A percentile compares a stretch with the other conserved stretches of the same genome.
Evolutionary conservation across 2,329 filamentous ascomycete species (phyloP).

Genomic region (Macrophomina tecta): DNA sequence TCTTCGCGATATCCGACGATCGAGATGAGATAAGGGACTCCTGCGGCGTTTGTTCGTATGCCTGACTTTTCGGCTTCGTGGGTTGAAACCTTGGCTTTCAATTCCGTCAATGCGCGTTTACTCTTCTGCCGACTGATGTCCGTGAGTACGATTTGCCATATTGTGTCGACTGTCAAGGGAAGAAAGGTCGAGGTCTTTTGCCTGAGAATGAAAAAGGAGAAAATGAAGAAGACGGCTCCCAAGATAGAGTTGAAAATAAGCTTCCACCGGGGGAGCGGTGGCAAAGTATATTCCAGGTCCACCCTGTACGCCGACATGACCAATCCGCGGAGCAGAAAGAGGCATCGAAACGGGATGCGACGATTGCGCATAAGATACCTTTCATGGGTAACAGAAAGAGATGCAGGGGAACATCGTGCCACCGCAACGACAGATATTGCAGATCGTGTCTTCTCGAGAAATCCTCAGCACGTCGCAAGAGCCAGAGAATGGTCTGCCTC

Average conservation of each 20-base stretch:
- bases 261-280: background rate
- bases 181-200: background rate
- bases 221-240: background rate
- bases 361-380: too few relatives aligned
- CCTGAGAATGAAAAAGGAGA: background rate
- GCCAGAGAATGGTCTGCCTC: too few relatives aligned
- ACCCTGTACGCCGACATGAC: too few relatives aligned
- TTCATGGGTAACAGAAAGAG: too few relatives aligned
- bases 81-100: background rate
- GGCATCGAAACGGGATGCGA: too few relatives aligned
- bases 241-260: background rate
- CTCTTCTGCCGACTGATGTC: slow-evolving; percentile 1
- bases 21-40: slow-evolving; percentile 35
- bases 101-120: background rate
- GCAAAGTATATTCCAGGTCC: too few relatives aligned
- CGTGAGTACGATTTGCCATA: background rate
- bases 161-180: background rate
- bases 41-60: background rate
- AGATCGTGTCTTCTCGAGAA: too few relatives aligned
- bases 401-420: too few relatives aligned
- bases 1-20: slow-evolving; percentile 44
- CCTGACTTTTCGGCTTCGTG: background rate
- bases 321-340: too few relatives aligned
- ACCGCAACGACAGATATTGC: too few relatives aligned
- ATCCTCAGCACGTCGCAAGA: too few relatives aligned